Evolutionary conservation across 129 eudicot genomes (phyloP).

Genomic region (Scalesia atractyloides): DNA sequence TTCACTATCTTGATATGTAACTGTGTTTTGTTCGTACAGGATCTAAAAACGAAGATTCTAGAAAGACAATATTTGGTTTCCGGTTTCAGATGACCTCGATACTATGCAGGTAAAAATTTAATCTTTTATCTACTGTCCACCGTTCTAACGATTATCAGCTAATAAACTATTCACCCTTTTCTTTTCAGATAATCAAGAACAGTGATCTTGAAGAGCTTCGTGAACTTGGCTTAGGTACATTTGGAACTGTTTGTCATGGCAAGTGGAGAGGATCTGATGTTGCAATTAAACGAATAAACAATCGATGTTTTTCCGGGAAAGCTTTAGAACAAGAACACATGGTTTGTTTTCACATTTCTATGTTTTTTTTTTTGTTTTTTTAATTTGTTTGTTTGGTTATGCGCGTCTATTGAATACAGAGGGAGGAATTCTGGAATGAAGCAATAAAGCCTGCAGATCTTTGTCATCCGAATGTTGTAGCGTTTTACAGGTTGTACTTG

Average conservation of each 20-base stretch:
- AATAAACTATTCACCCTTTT: constrained; percentile 14
- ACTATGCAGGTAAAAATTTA: constrained; percentile 66
- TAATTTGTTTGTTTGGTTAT: background rate
- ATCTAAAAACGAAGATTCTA: constrained; percentile 48
- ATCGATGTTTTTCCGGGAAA: constrained; percentile 87
- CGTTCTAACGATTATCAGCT: background rate
- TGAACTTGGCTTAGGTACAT: constrained; percentile 92
- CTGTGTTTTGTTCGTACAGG: constrained; percentile 38
- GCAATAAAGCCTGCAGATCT: constrained; percentile 88
- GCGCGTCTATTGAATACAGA: constrained; percentile 31
- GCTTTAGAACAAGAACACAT: constrained; percentile 87
- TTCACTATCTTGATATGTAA: background rate
- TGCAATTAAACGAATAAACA: constrained; percentile 86
- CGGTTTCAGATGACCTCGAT: constrained; percentile 74
- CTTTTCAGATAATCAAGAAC: constrained; percentile 66
- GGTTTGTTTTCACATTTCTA: constrained; percentile 45
- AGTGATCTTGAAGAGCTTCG: constrained; percentile 89
- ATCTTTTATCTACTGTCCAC: constrained; percentile 7
- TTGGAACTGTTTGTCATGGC: constrained; percentile 96
- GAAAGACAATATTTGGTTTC: constrained; percentile 72
- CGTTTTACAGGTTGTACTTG: constrained; percentile 91
- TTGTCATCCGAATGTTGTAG: constrained; percentile 97
- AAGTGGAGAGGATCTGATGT: constrained; percentile 98
- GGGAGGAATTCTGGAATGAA: constrained; percentile 95
- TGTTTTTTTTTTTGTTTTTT: too few species aligned